These are phyloP conservation scores for Andrographis paniculata DNA, from an alignment of 305 asterid species.

Conservation along the genomic window DNA sequence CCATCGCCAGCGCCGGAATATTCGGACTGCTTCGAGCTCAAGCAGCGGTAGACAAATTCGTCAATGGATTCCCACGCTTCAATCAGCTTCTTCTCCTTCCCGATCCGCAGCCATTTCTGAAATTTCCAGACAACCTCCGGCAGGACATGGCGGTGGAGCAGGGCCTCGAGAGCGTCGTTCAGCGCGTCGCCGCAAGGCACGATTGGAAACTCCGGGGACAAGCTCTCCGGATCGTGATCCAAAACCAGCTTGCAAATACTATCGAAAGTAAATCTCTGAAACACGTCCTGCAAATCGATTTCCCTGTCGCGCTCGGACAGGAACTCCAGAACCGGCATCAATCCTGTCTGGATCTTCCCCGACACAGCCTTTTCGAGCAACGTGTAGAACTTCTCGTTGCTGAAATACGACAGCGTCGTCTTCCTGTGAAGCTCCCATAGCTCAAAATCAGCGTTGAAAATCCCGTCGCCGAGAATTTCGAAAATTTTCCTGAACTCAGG, in stretches of 20 bases:
- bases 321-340: slow-evolving; percentile 31
- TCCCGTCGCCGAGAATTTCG: slow-evolving; percentile 43
- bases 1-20: background rate
- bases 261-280: slow-evolving; percentile 43
- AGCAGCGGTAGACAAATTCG: slow-evolving; percentile 27
- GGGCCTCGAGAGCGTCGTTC: slow-evolving; percentile 25
- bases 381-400: slow-evolving; percentile 15
- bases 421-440: slow-evolving; percentile 46
- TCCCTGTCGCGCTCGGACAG: slow-evolving; percentile 2
- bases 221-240: slow-evolving; percentile 29
- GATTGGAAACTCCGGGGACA: slow-evolving; percentile 26
- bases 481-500: slow-evolving; percentile 36
- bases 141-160: slow-evolving; percentile 31
- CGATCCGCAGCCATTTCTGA: slow-evolving; percentile 30
- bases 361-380: slow-evolving; percentile 17
- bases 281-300: slow-evolving; percentile 42
- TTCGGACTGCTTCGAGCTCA: background rate
- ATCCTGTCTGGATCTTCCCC: slow-evolving; percentile 27
- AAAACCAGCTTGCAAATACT: slow-evolving; percentile 26
- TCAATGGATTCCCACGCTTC: slow-evolving; percentile 34
- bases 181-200: slow-evolving; percentile 40
- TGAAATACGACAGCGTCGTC: slow-evolving; percentile 28
- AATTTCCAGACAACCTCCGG: slow-evolving; percentile 44
- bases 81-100: slow-evolving; percentile 34
- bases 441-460: slow-evolving; percentile 39